phyloP scores from a whole-genome alignment of 2,329 filamentous ascomycete species.

The Dothiorella sarmentorum region DNA sequence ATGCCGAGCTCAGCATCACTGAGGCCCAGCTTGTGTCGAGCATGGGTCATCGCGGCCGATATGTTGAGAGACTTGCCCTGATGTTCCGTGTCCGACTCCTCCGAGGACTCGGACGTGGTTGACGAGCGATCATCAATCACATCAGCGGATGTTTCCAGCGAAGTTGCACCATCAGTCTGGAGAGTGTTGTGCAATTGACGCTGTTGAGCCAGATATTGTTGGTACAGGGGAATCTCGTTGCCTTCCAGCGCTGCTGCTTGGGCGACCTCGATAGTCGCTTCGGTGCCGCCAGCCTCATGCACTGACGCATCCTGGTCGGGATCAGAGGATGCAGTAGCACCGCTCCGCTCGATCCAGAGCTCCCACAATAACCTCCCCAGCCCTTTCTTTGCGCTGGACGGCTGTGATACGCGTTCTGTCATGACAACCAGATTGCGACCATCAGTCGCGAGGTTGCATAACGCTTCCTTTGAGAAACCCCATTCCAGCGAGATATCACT shows the following conservation, averaged over 20 bases:
- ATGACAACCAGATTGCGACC: constrained; percentile 80
- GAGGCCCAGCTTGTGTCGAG: constrained; percentile 79
- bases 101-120: constrained; percentile 79
- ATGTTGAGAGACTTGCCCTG: constrained; percentile 90
- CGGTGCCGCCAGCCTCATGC: constrained; percentile 60
- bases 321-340: constrained; percentile 23
- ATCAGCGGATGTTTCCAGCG: constrained; percentile 67
- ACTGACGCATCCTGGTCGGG: constrained; percentile 58
- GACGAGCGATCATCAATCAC: constrained; percentile 80
- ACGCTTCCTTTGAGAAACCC: constrained; percentile 84
- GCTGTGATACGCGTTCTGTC: constrained; percentile 65
- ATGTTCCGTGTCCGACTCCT: constrained; percentile 84
- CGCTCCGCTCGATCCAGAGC: constrained; percentile 35
- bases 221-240: constrained; percentile 76
- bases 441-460: constrained; percentile 71
- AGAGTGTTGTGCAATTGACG: constrained; percentile 80
- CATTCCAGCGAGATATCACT: constrained; percentile 89
- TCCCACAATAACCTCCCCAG: constrained; percentile 76
- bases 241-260: constrained; percentile 66
- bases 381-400: constrained; percentile 31
- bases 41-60: constrained; percentile 78
- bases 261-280: constrained; percentile 28
- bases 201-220: constrained; percentile 88
- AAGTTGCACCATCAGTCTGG: constrained; percentile 64
- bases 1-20: constrained; percentile 89